Percentiles rank a stretch among this genome's conserved stretches.
These are phyloP conservation scores for Botrytis squamosa DNA, from an alignment of 2,329 filamentous ascomycete species.

Conservation along the genomic window DNA sequence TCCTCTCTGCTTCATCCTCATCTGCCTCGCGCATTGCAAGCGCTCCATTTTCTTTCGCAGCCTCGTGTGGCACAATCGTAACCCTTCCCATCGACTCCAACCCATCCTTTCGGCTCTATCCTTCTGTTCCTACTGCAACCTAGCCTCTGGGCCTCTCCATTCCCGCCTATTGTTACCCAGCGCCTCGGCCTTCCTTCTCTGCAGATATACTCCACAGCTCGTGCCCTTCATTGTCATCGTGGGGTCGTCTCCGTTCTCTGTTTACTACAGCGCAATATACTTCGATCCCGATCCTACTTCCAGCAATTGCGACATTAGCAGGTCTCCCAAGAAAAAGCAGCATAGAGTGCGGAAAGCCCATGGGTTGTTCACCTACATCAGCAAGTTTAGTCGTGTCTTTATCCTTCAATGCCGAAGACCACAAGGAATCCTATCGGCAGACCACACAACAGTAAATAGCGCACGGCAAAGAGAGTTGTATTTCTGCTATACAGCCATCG, in stretches of 20 bases:
- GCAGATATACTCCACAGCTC: neutral
- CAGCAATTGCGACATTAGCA: neutral
- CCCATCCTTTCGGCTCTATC: neutral
- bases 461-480: neutral
- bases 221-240: neutral
- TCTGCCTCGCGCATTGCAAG: neutral
- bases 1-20: neutral
- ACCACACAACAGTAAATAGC: neutral
- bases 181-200: neutral
- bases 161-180: neutral
- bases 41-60: neutral
- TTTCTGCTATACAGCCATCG: neutral
- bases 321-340: neutral
- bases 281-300: neutral
- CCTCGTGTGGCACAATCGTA: neutral
- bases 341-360: accelerated
- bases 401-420: neutral
- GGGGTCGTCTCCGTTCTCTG: neutral
- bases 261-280: neutral
- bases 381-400: neutral
- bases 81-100: neutral
- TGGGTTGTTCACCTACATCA: neutral
- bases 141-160: neutral
- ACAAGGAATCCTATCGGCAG: neutral
- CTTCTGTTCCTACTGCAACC: too few species aligned